These are phyloP conservation scores for Cutaneotrichosporon arboriforme DNA, from an alignment of 1,284 basidiomycete genomes.

Conservation along the genomic window DNA sequence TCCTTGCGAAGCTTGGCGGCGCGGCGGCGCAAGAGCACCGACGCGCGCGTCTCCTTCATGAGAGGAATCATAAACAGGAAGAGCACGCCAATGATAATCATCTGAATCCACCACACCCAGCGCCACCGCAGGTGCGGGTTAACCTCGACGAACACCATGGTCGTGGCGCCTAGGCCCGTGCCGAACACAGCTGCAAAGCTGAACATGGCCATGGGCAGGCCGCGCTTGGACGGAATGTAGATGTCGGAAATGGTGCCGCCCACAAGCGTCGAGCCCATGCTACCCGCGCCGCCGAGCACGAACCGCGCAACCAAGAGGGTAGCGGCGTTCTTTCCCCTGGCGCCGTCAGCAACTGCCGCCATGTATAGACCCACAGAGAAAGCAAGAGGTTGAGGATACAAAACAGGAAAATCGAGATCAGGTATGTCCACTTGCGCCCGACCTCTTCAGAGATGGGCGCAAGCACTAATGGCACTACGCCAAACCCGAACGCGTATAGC, in stretches of 20 bases:
- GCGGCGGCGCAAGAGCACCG: slow-evolving; percentile 38
- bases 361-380: background rate
- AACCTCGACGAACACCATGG: slow-evolving; percentile 61
- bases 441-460: slow-evolving; percentile 74
- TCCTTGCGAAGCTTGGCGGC: slow-evolving; percentile 36
- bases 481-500: slow-evolving; percentile 60
- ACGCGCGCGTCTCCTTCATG: slow-evolving; percentile 44
- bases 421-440: slow-evolving; percentile 64
- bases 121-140: slow-evolving; percentile 61
- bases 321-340: slow-evolving; percentile 60
- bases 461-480: slow-evolving; percentile 61
- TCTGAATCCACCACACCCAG: slow-evolving; percentile 76
- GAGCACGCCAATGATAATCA: slow-evolving; percentile 48
- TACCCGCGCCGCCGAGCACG: slow-evolving; percentile 59
- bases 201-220: slow-evolving; percentile 66
- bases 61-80: slow-evolving; percentile 33
- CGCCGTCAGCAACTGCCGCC: background rate
- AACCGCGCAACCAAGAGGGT: slow-evolving; percentile 65
- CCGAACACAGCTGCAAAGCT: slow-evolving; percentile 57
- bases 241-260: slow-evolving; percentile 71
- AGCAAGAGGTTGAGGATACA: slow-evolving; percentile 54
- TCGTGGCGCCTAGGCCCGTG: slow-evolving; percentile 61
- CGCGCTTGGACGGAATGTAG: slow-evolving; percentile 40
- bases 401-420: slow-evolving; percentile 57
- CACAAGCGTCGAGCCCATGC: slow-evolving; percentile 64